Conservation (phyloP, 2,329 filamentous ascomycete genomes). For the Xylaria multiplex region DNA sequence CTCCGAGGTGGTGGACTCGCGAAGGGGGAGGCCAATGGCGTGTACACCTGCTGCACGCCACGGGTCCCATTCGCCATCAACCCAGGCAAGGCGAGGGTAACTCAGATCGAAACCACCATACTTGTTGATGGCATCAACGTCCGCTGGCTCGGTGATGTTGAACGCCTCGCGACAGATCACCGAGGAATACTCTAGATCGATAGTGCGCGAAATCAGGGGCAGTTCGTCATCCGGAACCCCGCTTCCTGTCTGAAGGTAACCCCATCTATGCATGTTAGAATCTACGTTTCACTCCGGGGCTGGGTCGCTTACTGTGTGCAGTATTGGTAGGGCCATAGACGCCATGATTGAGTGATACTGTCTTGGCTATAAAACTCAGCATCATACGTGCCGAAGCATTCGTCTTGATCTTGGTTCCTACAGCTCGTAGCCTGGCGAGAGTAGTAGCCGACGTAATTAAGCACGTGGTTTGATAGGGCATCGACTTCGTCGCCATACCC, state of each 20-base stretch:
- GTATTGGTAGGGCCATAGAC: slow-evolving; percentile 64
- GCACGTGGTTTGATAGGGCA: slow-evolving; percentile 54
- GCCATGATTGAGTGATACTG: slow-evolving; percentile 54
- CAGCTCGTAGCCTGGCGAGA: slow-evolving; percentile 44
- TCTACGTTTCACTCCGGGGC: neutral
- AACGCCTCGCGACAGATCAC: slow-evolving; percentile 74
- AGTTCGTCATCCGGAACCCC: slow-evolving; percentile 71
- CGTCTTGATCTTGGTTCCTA: slow-evolving; percentile 47
- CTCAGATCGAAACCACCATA: slow-evolving; percentile 78
- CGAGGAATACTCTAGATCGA: slow-evolving; percentile 71
- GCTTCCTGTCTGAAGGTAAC: slow-evolving; percentile 79
- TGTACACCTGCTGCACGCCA: slow-evolving; percentile 82
- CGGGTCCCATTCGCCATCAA: slow-evolving; percentile 82
- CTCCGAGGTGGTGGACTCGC: slow-evolving; percentile 70
- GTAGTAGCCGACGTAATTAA: slow-evolving; percentile 64
- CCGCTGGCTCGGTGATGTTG: slow-evolving; percentile 71
- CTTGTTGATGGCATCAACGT: slow-evolving; percentile 76
- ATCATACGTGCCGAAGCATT: slow-evolving; percentile 53
- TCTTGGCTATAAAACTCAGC: slow-evolving; percentile 49
- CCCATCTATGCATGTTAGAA: slow-evolving; percentile 67
- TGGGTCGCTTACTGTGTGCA: slow-evolving; percentile 60
- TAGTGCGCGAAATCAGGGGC: slow-evolving; percentile 76
- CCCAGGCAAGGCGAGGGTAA: slow-evolving; percentile 78
- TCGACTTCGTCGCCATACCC: slow-evolving; percentile 54
- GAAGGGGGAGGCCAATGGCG: slow-evolving; percentile 66